Evolutionary conservation across 805 yeast species (phyloP).

Genomic region (Priceomyces fermenticarens): DNA sequence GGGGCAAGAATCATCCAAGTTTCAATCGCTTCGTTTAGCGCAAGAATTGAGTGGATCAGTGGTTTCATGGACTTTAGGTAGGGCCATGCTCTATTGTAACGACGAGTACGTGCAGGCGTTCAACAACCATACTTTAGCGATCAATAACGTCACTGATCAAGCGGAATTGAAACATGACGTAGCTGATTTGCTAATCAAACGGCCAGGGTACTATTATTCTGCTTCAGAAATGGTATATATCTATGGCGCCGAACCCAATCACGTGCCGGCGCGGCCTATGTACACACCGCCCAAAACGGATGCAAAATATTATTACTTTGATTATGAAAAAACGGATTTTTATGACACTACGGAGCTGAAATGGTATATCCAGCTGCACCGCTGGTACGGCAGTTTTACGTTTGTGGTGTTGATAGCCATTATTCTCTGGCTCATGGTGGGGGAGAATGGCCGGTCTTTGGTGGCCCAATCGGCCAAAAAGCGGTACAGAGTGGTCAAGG

Average conservation of each 20-base stretch:
- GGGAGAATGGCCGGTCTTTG: slow-evolving; percentile 20
- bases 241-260: slow-evolving; percentile 52
- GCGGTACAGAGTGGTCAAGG: background rate
- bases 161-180: background rate
- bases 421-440: slow-evolving; percentile 31
- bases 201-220: slow-evolving; percentile 50
- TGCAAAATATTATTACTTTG: slow-evolving; percentile 20
- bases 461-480: slow-evolving; percentile 9
- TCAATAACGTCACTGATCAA: slow-evolving; percentile 12
- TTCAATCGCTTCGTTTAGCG: slow-evolving; percentile 42
- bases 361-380: slow-evolving; percentile 44
- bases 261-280: slow-evolving; percentile 41
- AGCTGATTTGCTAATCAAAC: slow-evolving; percentile 2
- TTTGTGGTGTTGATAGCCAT: slow-evolving; percentile 23
- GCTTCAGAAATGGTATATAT: slow-evolving; percentile 47
- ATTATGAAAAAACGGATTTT: slow-evolving; percentile 26
- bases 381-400: slow-evolving; percentile 37
- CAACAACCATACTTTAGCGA: slow-evolving; percentile 24
- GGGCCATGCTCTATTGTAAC: slow-evolving; percentile 61
- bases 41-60: slow-evolving; percentile 40
- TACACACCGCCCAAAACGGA: slow-evolving; percentile 20
- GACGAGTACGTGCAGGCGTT: slow-evolving; percentile 48
- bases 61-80: slow-evolving; percentile 56
- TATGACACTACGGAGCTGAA: slow-evolving; percentile 33
- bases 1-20: slow-evolving; percentile 39